phyloP scores from a whole-genome alignment of 2,329 filamentous ascomycete genomes.

The Apiospora kogelbergensis region DNA sequence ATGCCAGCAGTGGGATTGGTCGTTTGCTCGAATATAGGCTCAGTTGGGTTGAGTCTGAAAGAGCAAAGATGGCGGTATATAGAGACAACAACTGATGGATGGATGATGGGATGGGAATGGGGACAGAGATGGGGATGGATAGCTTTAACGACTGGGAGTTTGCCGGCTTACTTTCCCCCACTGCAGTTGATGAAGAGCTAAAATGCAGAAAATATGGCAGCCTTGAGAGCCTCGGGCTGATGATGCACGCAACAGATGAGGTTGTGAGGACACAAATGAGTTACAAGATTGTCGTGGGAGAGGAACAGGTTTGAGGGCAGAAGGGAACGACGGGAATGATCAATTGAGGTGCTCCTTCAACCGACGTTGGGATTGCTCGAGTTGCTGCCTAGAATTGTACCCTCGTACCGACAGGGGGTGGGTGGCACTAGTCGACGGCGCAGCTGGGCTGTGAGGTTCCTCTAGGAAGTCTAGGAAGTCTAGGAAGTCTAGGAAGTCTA shows the following conservation, averaged over 20 bases:
- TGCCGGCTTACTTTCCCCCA: background rate
- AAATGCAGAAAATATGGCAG: background rate
- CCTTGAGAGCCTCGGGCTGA: conserved; percentile 1
- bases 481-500: background rate
- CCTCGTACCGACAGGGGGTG: background rate
- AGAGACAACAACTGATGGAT: background rate
- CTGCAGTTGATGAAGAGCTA: background rate
- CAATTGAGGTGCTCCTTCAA: conserved; percentile 1
- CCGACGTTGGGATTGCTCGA: conserved; percentile 1
- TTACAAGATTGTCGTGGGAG: conserved; percentile 1
- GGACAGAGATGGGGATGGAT: background rate
- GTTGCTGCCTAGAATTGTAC: conserved; percentile 7
- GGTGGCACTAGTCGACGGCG: background rate
- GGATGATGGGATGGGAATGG: background rate
- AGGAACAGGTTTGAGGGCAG: background rate
- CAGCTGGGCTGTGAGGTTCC: conserved; percentile 4
- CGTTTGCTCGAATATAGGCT: background rate
- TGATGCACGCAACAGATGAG: background rate
- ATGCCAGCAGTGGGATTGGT: background rate
- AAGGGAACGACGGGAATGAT: conserved; percentile 2
- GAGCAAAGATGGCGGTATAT: background rate
- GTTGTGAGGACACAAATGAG: background rate
- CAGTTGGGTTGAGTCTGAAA: background rate
- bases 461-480: background rate
- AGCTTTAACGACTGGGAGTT: conserved; percentile 1